Evolutionary conservation across 768 basidiomycete species (phyloP), one percentile per base, ranked within the genome.

Genomic region (Russula compacta): DNA sequence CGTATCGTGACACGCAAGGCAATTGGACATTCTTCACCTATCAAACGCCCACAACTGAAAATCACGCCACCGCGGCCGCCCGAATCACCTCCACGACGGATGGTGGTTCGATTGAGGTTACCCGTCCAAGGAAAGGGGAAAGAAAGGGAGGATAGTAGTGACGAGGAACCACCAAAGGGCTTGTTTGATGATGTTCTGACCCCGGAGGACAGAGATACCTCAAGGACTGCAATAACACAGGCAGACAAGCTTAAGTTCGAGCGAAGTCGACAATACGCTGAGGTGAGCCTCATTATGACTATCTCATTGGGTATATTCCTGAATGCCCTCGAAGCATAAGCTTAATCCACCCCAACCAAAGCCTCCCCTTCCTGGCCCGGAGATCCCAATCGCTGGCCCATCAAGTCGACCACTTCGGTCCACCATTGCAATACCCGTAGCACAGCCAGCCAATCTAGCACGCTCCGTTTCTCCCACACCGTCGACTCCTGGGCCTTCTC

Each of bases 131-230:
- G 81, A 35, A 88, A 87, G 70, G 82, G 82, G 36, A 86, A 83
- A 69, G 84, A 84, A 43, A 79, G 80, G 17, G 87, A 90, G 35
- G 73, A 72, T 15, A 68, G 71, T 15, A 71, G 70, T 56, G 85
- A 86, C 9, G 85, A 85, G 7, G 75, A 77, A 32, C 71, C 73
- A 11, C 72, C 74, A 46, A 77, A 77, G 43, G 85, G 86, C 29
- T 76, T 93, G 53, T 98, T 95, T 69, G 94, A 97, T 50, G 94
- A 93, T 21, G 78, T 95, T 43, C 77, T 98, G 39, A 73, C 72
- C 14, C 72, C 77, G 2, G 77, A 77, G 17, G 88, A 95, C 57
- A 82, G 91, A 39, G 91, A 92, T 69, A 85, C 80, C 47, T 74
- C 77, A 21, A 85, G 83, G 69, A 92, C 93, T 8, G 71, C 71